These are phyloP conservation scores for Plectosphaerella plurivora DNA, from an alignment of 2,329 filamentous ascomycete species.

Conservation along the genomic window DNA sequence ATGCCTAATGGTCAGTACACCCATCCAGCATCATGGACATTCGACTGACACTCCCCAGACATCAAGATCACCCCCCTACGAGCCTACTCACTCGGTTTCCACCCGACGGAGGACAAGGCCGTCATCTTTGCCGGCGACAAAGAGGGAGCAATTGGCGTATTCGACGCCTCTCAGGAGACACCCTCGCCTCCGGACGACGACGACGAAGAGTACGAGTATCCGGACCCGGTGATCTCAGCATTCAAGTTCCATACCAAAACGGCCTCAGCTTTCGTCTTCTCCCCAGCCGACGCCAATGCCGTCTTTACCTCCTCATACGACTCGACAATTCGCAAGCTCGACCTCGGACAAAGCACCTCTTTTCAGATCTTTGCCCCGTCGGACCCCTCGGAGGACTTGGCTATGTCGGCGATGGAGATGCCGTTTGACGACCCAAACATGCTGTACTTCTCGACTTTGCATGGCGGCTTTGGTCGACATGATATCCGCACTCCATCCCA, in stretches of 20 bases:
- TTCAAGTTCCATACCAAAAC: constrained; percentile 89
- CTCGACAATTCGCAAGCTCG: constrained; percentile 81
- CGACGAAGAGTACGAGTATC: constrained; percentile 61
- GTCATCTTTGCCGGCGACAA: constrained; percentile 94
- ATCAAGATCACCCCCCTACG: constrained; percentile 90
- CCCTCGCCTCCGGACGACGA: constrained; percentile 52
- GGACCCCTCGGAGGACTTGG: constrained; percentile 65
- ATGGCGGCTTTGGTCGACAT: constrained; percentile 75
- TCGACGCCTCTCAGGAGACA: constrained; percentile 75
- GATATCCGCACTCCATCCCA: constrained; percentile 61
- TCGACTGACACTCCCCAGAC: constrained; percentile 38
- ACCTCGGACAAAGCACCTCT: constrained; percentile 75
- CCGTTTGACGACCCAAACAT: constrained; percentile 64
- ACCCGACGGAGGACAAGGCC: constrained; percentile 80
- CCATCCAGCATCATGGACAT: background rate
- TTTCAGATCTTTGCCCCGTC: constrained; percentile 76
- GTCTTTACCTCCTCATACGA: constrained; percentile 90
- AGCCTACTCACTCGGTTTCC: constrained; percentile 82
- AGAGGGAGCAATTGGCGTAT: constrained; percentile 82
- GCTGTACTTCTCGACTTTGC: constrained; percentile 82
- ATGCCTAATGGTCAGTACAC: constrained; percentile 63
- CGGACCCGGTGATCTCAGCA: constrained; percentile 77
- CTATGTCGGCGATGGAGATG: constrained; percentile 82
- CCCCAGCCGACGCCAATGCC: constrained; percentile 65
- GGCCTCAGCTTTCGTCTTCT: constrained; percentile 79